Conservation (phyloP, 2,329 filamentous ascomycete genomes). For the Fusarium scirpi region DNA sequence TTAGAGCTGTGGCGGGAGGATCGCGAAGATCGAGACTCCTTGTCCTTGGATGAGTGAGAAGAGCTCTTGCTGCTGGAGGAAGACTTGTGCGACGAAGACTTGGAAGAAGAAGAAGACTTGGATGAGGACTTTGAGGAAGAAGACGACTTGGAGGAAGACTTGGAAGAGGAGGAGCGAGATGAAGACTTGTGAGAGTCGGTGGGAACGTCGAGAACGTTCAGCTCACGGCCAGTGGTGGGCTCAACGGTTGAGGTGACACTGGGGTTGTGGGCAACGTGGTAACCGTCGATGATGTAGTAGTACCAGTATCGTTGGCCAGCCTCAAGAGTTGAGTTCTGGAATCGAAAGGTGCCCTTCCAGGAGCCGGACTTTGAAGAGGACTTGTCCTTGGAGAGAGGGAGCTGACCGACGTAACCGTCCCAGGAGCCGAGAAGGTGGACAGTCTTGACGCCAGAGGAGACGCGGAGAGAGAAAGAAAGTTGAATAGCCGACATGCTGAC, state of each 20-base stretch:
- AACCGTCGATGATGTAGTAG: slow-evolving; percentile 99
- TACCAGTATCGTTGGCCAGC: slow-evolving; percentile 98
- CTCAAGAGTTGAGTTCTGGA: slow-evolving; percentile 87
- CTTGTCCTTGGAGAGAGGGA: slow-evolving; percentile 92
- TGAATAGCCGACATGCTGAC: slow-evolving; percentile 88
- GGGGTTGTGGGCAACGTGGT: slow-evolving; percentile 97
- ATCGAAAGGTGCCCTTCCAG: slow-evolving; percentile 97
- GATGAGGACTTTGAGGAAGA: slow-evolving; percentile 57
- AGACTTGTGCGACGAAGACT: slow-evolving; percentile 54
- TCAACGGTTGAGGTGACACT: slow-evolving; percentile 89
- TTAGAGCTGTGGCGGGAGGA: slow-evolving; percentile 61
- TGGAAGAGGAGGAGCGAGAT: slow-evolving; percentile 56
- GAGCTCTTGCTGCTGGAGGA: slow-evolving; percentile 51
- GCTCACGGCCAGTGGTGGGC: slow-evolving; percentile 94
- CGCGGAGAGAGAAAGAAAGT: slow-evolving; percentile 95
- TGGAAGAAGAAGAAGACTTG: slow-evolving; percentile 54
- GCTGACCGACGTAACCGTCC: slow-evolving; percentile 96
- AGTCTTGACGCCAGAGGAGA: slow-evolving; percentile 95
- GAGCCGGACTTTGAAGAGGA: slow-evolving; percentile 85
- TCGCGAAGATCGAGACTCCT: slow-evolving; percentile 56
- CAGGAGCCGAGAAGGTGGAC: slow-evolving; percentile 97
- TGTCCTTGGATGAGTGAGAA: slow-evolving; percentile 61
- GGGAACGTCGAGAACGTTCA: slow-evolving; percentile 97
- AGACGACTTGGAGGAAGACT: slow-evolving; percentile 53
- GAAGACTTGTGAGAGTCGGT: slow-evolving; percentile 58